Conservation (phyloP, 371 early-diverging fungal species). For the Capillidium rhysosporum region DNA sequence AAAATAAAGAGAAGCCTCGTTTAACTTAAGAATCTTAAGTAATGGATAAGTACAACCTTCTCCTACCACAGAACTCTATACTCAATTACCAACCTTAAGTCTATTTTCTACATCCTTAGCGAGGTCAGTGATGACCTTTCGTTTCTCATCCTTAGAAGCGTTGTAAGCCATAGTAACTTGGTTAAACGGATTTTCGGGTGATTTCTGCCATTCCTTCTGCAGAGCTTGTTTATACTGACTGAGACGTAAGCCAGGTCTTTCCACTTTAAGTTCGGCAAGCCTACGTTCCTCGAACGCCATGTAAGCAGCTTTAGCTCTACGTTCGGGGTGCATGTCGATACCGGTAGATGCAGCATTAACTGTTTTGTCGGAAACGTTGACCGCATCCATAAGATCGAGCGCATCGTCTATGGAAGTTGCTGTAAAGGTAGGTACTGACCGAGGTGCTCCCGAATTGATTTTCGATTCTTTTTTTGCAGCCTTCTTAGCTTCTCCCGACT, state of each 20-base stretch:
- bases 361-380: slow-evolving; percentile 11
- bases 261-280: slow-evolving; percentile 33
- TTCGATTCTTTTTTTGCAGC: slow-evolving; percentile 1
- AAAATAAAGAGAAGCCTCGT: no score
- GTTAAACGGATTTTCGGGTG: slow-evolving; percentile 73
- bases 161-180: slow-evolving; percentile 50
- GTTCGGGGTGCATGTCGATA: slow-evolving; percentile 66
- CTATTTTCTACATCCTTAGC: slow-evolving; percentile 9
- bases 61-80: no score
- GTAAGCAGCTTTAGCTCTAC: slow-evolving; percentile 62
- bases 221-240: slow-evolving; percentile 52
- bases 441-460: background rate
- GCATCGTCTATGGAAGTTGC: slow-evolving; percentile 67
- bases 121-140: slow-evolving; percentile 1
- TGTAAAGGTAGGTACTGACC: slow-evolving; percentile 28
- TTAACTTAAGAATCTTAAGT: no score
- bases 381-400: slow-evolving; percentile 30
- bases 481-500: slow-evolving; percentile 5
- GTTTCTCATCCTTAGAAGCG: slow-evolving; percentile 33
- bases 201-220: slow-evolving; percentile 54
- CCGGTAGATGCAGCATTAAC: slow-evolving; percentile 10
- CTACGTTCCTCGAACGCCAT: slow-evolving; percentile 45
- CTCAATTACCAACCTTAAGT: background rate
- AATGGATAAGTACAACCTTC: no score
- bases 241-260: slow-evolving; percentile 51